Percentiles rank a stretch among this genome's conserved stretches.
These are phyloP conservation scores for Tilletia caries DNA, from an alignment of 1,284 basidiomycete species.

Conservation along the genomic window DNA sequence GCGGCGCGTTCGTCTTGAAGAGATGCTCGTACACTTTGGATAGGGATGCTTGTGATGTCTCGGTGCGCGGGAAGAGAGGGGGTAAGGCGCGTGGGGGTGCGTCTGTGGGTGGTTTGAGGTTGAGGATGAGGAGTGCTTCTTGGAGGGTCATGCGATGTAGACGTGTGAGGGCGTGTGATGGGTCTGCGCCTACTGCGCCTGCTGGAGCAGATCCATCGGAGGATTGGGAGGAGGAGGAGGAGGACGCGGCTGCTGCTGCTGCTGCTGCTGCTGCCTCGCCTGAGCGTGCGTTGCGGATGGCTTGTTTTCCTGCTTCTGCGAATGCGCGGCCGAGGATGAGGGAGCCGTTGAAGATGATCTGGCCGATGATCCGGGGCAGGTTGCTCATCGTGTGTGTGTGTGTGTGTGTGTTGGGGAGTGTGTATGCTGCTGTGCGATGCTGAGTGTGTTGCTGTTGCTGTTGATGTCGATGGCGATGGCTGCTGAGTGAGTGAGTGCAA, in stretches of 20 bases:
- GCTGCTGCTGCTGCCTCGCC: constrained; percentile 9
- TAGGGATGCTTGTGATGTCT: constrained; percentile 60
- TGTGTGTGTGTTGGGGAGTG: neutral
- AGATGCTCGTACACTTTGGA: constrained; percentile 70
- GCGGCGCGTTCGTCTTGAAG: constrained; percentile 75
- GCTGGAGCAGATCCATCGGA: constrained; percentile 49
- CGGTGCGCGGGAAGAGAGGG: constrained; percentile 16
- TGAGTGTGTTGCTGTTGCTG: neutral
- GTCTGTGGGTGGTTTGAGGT: constrained; percentile 64
- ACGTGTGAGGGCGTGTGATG: constrained; percentile 57
- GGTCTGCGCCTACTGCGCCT: constrained; percentile 43
- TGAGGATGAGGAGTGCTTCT: constrained; percentile 90
- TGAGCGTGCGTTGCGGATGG: constrained; percentile 64
- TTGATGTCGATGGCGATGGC: neutral
- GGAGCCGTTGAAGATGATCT: constrained; percentile 74
- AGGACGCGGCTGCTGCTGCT: constrained; percentile 54
- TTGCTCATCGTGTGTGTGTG: neutral
- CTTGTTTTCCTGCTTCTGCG: constrained; percentile 83
- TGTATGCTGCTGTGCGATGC: neutral
- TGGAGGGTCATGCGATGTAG: constrained; percentile 90
- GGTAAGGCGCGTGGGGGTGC: neutral
- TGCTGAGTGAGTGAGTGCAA: neutral
- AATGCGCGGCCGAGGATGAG: constrained; percentile 89
- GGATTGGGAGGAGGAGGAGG: too few species aligned
- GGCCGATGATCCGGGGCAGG: constrained; percentile 65